Evolutionary conservation across 306 rosid species (phyloP), one percentile per base, ranked within the genome.

Genomic region (Trifolium dubium): DNA sequence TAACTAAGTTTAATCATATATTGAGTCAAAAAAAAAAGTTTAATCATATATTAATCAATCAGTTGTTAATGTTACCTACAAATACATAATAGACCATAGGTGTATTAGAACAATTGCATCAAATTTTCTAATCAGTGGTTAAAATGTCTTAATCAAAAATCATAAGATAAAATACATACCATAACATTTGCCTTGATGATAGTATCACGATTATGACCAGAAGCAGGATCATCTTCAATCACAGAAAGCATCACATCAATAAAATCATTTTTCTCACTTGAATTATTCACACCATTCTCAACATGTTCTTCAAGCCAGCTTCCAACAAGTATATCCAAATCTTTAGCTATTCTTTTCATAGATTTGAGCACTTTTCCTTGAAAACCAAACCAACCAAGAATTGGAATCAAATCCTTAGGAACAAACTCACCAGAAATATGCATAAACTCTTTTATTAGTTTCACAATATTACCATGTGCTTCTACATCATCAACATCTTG

Each of bases 301-400:
- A 6, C 2, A 65, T 85, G 93, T 31, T 89, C 88, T 54, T 89
- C 84, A 34, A 89, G 67, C 91, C 89, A 86, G 14, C 78, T 82
- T 41, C 78, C 78, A 8, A 75, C 69, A 56, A 86, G 32, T 4
- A 10, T 34, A 11, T 89, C 93, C 31, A 88, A 67, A 51, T 84
- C 89, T 30, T 50, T 73, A n/a, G 75, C 86, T 30, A 86, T 68
- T 54, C 77, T 19, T 81, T 88, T 86, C 93, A 88, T 84, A 1
- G 67, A 51, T 66, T 61, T 84, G 0, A 84, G 62, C 31, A 84
- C 61, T 44, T 71, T 5, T 2, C 90, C 89, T 12, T 73, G 30
- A 1, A 67, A 1, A 1, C 68, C 77, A 23, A 86, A 35, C 90
- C 93, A 86, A 5, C 81, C 79, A n/a, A 85, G 80, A 8, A 86